Percentiles rank a stretch among this genome's conserved stretches.
These are phyloP conservation scores for Backusella parvicylindrica DNA, from an alignment of 192 early-diverging fungal species.

Conservation along the genomic window DNA sequence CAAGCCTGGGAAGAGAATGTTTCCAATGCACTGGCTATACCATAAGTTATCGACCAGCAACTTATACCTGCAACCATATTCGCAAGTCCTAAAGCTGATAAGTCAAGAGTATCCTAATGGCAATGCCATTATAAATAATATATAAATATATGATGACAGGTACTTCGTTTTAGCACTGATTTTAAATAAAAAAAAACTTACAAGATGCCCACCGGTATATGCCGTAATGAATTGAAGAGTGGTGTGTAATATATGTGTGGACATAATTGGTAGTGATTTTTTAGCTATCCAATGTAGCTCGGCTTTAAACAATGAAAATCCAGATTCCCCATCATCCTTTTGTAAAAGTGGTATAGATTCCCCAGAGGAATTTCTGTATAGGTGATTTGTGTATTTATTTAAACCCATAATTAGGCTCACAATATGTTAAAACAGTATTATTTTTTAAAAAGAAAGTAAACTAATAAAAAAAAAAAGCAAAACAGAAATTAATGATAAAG, in stretches of 20 bases:
- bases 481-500: not conserved
- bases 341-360: not conserved
- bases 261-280: conserved; percentile 30
- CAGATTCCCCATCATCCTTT: not conserved
- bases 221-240: conserved; percentile 19
- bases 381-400: not conserved
- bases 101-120: conserved; percentile 44
- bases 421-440: not conserved
- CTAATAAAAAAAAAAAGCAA: not conserved
- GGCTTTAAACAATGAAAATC: not conserved
- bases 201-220: conserved; percentile 22
- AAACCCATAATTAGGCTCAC: not conserved
- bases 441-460: not conserved
- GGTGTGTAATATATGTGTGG: conserved; percentile 26
- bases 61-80: conserved; percentile 70
- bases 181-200: not conserved
- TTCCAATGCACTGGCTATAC: conserved; percentile 67
- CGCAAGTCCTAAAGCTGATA: conserved; percentile 65
- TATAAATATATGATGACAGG: not conserved
- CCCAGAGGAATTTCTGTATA: not conserved
- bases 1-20: conserved; percentile 73
- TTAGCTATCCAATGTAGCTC: conserved; percentile 27
- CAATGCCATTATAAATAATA: not conserved
- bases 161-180: not conserved
- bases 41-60: conserved; percentile 62